A percentile compares a stretch with the other conserved stretches of the same genome.
Evolutionary conservation across 345 rosid genomes (phyloP).

Genomic region (Moricandia moricandioides): DNA sequence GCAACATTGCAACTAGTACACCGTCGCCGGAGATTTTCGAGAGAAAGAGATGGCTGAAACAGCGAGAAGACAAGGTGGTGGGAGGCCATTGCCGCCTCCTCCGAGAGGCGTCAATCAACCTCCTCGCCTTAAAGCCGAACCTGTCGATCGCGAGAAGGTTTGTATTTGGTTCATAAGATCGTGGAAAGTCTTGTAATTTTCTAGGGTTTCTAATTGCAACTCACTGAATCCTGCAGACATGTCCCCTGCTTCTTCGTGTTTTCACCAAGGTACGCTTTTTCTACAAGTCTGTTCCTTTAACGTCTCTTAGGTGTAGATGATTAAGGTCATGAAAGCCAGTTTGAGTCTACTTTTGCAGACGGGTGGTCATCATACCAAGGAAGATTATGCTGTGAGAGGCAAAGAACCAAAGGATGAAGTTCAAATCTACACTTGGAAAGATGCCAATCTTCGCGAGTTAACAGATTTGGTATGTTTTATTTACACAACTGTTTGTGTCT

Average conservation of each 20-base stretch:
- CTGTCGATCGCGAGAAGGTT: slow-evolving; percentile 90
- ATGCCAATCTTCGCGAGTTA: slow-evolving; percentile 84
- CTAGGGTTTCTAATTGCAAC: not conserved
- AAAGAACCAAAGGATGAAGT: slow-evolving; percentile 97
- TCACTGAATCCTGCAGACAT: slow-evolving; percentile 55
- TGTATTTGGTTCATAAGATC: not conserved
- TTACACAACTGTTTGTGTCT: not conserved
- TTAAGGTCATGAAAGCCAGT: not conserved
- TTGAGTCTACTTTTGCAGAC: slow-evolving; percentile 40
- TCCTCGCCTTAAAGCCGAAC: slow-evolving; percentile 55
- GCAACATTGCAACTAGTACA: not conserved
- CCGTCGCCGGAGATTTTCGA: slow-evolving; percentile 9
- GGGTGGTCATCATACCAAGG: slow-evolving; percentile 77
- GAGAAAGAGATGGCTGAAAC: slow-evolving; percentile 54
- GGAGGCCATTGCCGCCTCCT: slow-evolving; percentile 58
- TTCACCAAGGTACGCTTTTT: slow-evolving; percentile 72
- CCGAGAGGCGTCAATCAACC: slow-evolving; percentile 59
- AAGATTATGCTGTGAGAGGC: slow-evolving; percentile 93
- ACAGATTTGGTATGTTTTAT: slow-evolving; percentile 69
- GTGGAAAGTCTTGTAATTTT: not conserved
- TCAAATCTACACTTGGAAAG: slow-evolving; percentile 96
- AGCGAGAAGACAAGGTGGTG: slow-evolving; percentile 59
- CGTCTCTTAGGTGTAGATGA: not conserved
- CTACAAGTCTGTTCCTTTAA: not conserved
- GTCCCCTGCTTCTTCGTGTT: slow-evolving; percentile 89